Percentiles rank a stretch among this genome's conserved stretches.
phyloP scores from a whole-genome alignment of 768 basidiomycete genomes.

The Punctularia strigosozonata region DNA sequence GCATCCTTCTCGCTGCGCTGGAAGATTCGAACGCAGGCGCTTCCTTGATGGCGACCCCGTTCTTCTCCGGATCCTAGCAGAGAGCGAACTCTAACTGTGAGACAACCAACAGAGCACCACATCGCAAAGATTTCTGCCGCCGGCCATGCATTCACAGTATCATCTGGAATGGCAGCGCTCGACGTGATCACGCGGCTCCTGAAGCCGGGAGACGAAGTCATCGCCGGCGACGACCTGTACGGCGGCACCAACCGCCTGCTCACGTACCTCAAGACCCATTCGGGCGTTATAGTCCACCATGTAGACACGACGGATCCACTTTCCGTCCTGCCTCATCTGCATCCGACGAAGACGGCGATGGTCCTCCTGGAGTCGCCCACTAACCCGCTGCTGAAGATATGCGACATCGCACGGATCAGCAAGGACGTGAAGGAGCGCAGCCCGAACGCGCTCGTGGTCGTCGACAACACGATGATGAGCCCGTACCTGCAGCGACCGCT shows the following conservation, averaged over 20 bases:
- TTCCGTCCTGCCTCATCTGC: slow-evolving; percentile 49
- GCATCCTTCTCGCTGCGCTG: no score
- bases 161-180: slow-evolving; percentile 96
- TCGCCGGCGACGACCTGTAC: slow-evolving; percentile 95
- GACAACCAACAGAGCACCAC: slow-evolving; percentile 78
- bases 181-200: slow-evolving; percentile 90
- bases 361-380: slow-evolving; percentile 96
- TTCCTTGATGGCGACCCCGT: no score
- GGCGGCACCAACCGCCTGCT: slow-evolving; percentile 96
- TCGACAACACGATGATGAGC: slow-evolving; percentile 99
- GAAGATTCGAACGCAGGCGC: no score
- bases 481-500: slow-evolving; percentile 93
- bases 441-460: slow-evolving; percentile 73
- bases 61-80: no score
- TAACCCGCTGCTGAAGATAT: slow-evolving; percentile 93
- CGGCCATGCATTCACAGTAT: slow-evolving; percentile 79
- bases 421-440: slow-evolving; percentile 74
- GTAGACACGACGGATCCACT: slow-evolving; percentile 80
- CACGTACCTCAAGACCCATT: slow-evolving; percentile 76
- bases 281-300: slow-evolving; percentile 84
- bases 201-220: slow-evolving; percentile 91
- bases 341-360: slow-evolving; percentile 76
- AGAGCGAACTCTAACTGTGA: no score
- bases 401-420: slow-evolving; percentile 77
- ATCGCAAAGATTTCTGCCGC: slow-evolving; percentile 95